These are phyloP conservation scores for Ilyonectria robusta DNA, from an alignment of 2,329 filamentous ascomycete genomes.

Conservation along the genomic window DNA sequence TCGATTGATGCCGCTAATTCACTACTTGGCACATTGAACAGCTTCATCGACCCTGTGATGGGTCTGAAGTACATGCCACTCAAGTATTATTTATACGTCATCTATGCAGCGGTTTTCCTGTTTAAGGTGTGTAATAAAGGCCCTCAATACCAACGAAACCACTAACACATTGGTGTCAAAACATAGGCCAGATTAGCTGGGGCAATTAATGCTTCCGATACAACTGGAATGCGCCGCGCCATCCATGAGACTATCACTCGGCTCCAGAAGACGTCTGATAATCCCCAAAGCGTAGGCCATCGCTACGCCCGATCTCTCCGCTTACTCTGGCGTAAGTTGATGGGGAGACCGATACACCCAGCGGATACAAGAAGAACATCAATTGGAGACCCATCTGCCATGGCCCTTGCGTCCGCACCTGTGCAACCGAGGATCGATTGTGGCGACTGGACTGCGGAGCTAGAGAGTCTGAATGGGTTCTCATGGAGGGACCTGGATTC, in stretches of 20 bases:
- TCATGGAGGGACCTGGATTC: constrained; percentile 74
- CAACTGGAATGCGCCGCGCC: constrained; percentile 69
- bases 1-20: constrained; percentile 75
- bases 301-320: constrained; percentile 73
- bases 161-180: not conserved
- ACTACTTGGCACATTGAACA: constrained; percentile 71
- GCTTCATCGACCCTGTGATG: constrained; percentile 70
- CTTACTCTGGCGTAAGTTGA: constrained; percentile 68
- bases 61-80: constrained; percentile 75
- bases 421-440: constrained; percentile 13
- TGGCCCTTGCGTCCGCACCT: constrained; percentile 2
- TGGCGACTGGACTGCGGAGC: constrained; percentile 49
- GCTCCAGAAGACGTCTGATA: constrained; percentile 71
- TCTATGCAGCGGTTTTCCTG: constrained; percentile 75
- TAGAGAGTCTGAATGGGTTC: constrained; percentile 67
- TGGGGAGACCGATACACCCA: constrained; percentile 30
- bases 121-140: constrained; percentile 65
- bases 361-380: constrained; percentile 16
- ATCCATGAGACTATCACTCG: constrained; percentile 71
- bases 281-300: constrained; percentile 71
- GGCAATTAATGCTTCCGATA: constrained; percentile 68
- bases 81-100: constrained; percentile 73
- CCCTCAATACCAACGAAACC: not conserved
- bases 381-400: constrained; percentile 1
- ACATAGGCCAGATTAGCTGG: constrained; percentile 69